phyloP scores from a whole-genome alignment of 495 filamentous ascomycete species.

The Darksidea phi region DNA sequence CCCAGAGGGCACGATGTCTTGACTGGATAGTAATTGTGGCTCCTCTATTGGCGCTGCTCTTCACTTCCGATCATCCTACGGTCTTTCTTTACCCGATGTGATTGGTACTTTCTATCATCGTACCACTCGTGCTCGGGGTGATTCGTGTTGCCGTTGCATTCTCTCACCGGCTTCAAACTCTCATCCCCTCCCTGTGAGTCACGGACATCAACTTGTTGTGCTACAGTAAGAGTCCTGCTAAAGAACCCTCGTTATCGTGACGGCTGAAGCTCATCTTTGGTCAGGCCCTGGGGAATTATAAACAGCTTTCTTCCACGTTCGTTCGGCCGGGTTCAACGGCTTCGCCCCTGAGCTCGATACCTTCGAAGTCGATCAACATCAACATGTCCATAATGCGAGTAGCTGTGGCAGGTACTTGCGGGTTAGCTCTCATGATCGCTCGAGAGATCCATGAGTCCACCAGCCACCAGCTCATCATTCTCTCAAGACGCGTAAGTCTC shows the following conservation, averaged over 20 bases:
- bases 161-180: slow-evolving; percentile 23
- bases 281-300: slow-evolving; percentile 26
- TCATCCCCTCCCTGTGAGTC: slow-evolving; percentile 29
- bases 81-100: neutral
- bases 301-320: slow-evolving; percentile 20
- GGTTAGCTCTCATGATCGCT: slow-evolving; percentile 64
- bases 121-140: neutral
- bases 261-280: slow-evolving; percentile 24
- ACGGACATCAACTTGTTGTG: slow-evolving; percentile 16
- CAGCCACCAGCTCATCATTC: slow-evolving; percentile 64
- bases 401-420: slow-evolving; percentile 70
- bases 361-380: neutral
- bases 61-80: slow-evolving; percentile 4
- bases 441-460: slow-evolving; percentile 56
- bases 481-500: slow-evolving; percentile 59
- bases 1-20: slow-evolving; percentile 3
- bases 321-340: neutral
- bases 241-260: slow-evolving; percentile 10
- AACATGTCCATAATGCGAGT: slow-evolving; percentile 57
- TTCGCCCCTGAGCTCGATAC: neutral
- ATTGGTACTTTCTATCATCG: slow-evolving; percentile 15
- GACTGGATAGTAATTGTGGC: neutral
- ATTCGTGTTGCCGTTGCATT: neutral
- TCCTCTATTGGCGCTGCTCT: slow-evolving; percentile 17
- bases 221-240: slow-evolving; percentile 1